Percentiles rank a stretch among this genome's conserved stretches.
phyloP scores from a whole-genome alignment of 495 filamentous ascomycete genomes.

The Glutinoglossum americanum region DNA sequence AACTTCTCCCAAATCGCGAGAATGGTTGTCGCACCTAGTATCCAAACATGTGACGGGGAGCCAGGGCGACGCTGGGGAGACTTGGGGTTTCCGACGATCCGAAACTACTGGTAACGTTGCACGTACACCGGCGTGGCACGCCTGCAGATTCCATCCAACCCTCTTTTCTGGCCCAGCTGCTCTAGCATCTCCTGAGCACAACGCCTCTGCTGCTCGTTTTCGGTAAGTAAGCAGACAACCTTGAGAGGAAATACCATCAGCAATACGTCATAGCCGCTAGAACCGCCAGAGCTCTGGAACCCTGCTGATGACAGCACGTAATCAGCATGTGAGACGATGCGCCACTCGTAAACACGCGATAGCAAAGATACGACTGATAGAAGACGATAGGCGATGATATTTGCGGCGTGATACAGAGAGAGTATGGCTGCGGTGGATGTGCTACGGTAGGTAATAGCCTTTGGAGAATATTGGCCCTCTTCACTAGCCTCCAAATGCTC shows the following conservation, averaged over 20 bases:
- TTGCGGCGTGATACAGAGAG: not conserved
- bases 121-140: not conserved
- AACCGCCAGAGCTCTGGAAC: not conserved
- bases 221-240: not conserved
- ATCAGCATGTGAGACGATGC: not conserved
- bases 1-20: too few relatives aligned
- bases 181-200: not conserved
- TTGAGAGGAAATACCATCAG: not conserved
- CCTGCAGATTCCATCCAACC: not conserved
- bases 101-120: not conserved
- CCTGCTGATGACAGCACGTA: not conserved
- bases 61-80: too few relatives aligned
- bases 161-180: not conserved
- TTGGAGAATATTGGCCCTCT: not conserved
- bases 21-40: too few relatives aligned
- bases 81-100: too few relatives aligned
- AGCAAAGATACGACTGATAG: not conserved
- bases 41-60: too few relatives aligned
- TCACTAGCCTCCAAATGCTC: not conserved
- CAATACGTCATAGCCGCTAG: not conserved
- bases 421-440: not conserved
- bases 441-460: not conserved
- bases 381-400: not conserved
- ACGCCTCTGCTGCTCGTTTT: not conserved
- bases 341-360: not conserved